Base-by-base conservation (phyloP, 2,329 filamentous ascomycete species). In the Aciculosporium take region DNA sequence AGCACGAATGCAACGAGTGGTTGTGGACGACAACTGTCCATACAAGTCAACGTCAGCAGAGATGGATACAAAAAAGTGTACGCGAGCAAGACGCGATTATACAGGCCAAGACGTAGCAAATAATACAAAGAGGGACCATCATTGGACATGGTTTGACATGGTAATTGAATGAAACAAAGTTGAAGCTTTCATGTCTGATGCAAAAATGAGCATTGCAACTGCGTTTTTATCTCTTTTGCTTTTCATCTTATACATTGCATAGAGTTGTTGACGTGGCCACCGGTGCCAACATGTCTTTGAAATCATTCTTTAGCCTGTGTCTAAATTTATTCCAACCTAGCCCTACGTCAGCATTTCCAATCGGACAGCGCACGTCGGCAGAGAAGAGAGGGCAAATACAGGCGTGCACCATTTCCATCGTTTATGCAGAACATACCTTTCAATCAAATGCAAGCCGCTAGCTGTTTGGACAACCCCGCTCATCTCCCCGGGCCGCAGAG, bases 401-500 rank as follows among this genome's bases (percentile, higher is more conserved):
- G 15, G 2, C 3, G 24, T 12, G 34, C 23, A 18, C 13, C 34
- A 13, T 18, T 6, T 4, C 12, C 10, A 7, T 24, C 7, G 8
- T 8, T 8, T 4, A 9, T 33, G 7, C 7, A 25, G 5, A 3
- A 48, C 62, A 44, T 72, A 93, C 86, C 88, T 81, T 67, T 96
- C 83, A 64, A 98, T 98, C 64, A 98, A 69, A 66, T 98, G 91
- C 56, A 96, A 69, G 1, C 91, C 91, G 40, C 88, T 95, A 38
- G 87, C 88, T 30, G 91, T 95, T 63, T 94, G 84, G 10, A 96
- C 82, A 29, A 95, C 71, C 36, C 74, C 71, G 63, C 88, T 95
- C 56, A 96, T 78, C 63, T 95, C 76, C 27, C 87, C 88, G 2
- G 81, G 80, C 61, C 88, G 74, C 42, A 98, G 70, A n/a, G 74